Evolutionary conservation across 805 yeast species (phyloP).

Genomic region (Kazachstania taianensis): DNA sequence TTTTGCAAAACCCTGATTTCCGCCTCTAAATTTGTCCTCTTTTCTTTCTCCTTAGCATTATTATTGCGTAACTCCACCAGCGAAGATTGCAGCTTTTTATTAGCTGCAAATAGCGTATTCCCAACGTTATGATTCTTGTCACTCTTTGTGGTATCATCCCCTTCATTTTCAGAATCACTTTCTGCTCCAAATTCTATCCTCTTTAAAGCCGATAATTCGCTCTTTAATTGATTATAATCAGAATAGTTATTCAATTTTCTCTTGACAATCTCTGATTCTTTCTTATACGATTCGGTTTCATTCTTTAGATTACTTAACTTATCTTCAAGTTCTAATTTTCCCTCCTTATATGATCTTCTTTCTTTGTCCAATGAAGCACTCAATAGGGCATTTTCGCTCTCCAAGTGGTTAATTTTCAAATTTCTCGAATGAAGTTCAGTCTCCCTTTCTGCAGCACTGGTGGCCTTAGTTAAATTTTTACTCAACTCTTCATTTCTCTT

Average conservation of each 20-base stretch:
- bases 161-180: conserved; percentile 25
- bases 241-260: conserved; percentile 39
- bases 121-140: conserved; percentile 32
- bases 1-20: conserved; percentile 27
- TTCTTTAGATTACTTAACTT: conserved; percentile 33
- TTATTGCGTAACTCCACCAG: conserved; percentile 55
- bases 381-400: conserved; percentile 52
- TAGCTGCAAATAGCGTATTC: conserved; percentile 54
- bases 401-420: conserved; percentile 41
- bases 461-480: conserved; percentile 48
- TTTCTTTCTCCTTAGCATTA: conserved; percentile 37
- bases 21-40: conserved; percentile 33
- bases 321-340: conserved; percentile 19
- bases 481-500: conserved; percentile 67
- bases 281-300: conserved; percentile 38
- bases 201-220: conserved; percentile 61
- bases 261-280: conserved; percentile 43
- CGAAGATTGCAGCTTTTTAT: conserved; percentile 63
- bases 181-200: conserved; percentile 64
- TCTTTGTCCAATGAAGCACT: conserved; percentile 26
- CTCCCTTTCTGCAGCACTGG: conserved; percentile 36
- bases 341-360: conserved; percentile 11
- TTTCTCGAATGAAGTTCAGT: conserved; percentile 32
- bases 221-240: conserved; percentile 75
- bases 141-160: conserved; percentile 18